Base-by-base conservation (phyloP, 495 filamentous ascomycete species). In the Apodospora peruviana region DNA sequence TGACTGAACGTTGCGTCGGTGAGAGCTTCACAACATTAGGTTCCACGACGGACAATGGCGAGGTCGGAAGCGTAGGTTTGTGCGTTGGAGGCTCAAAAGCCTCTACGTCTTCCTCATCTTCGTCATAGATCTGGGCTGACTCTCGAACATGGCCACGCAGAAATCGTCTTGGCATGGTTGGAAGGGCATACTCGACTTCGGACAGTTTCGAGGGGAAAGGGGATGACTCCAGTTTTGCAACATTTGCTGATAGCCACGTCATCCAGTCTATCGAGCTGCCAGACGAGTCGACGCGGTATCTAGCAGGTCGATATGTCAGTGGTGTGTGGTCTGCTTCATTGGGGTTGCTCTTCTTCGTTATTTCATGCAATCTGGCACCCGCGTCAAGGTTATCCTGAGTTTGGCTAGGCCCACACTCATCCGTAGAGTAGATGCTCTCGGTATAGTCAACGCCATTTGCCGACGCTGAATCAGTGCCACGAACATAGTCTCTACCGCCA, bases 71-170 rank as follows among this genome's bases (percentile, higher is more conserved):
- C 7, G 47, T 50, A 4, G 47, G 57, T 17, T 42, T 53, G 29
- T 50, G 53, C 0, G 53, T 53, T n/a, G 53, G 46, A 10, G 50
- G 47, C 20, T 56, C 49, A 40, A 41, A 40, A 17, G 43, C 25
- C 12, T 48, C 36, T 2, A 42, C 9, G n/a, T 36, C 29, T 5
- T 43, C 45, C 17, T 71, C 58, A 4, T 61, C 64, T 10, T 85
- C 78, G 23, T 71, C 74, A 22, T 73, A 59, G 39, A 80, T 81
- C 40, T 86, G 81, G 1, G 83, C 75, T 25, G 66, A 48, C 62
- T 88, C 84, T 12, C 82, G 70, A 43, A 82, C 56, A 59, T 87
- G 84, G 0, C 76, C 70, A 4, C 57, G 42, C 4, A 42, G 27
- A 36, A 54, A 59, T 18, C 43, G 41, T 35, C 59, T 62, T 18